Evolutionary conservation across 257 asterid genomes (phyloP).

Genomic region (Lycium barbarum): DNA sequence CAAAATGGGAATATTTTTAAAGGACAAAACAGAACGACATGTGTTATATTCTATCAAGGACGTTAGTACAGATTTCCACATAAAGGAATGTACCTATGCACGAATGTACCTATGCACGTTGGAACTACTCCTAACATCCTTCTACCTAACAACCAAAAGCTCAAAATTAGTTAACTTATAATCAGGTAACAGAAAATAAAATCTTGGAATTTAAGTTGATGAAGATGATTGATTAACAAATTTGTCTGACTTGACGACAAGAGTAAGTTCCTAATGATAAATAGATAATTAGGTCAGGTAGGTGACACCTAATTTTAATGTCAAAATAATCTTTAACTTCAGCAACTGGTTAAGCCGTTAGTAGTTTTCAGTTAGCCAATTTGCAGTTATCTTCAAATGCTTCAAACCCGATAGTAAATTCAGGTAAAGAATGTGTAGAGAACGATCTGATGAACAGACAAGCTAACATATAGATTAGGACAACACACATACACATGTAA

Average conservation of each 20-base stretch:
- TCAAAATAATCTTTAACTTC: slow-evolving; percentile 37
- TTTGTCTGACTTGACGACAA: background rate
- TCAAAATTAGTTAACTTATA: background rate
- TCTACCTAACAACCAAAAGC: background rate
- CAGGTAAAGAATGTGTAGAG: slow-evolving; percentile 33
- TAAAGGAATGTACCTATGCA: background rate
- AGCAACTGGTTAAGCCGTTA: slow-evolving; percentile 56
- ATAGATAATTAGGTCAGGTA: slow-evolving; percentile 49
- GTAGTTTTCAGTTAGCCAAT: slow-evolving; percentile 60
- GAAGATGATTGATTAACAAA: slow-evolving; percentile 23
- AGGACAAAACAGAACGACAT: too few species aligned
- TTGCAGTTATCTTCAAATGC: slow-evolving; percentile 52
- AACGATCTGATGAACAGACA: slow-evolving; percentile 31
- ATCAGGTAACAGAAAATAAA: background rate
- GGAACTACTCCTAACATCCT: background rate
- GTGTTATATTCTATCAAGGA: background rate
- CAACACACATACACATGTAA: slow-evolving; percentile 29
- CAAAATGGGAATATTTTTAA: too few species aligned
- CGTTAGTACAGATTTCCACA: background rate
- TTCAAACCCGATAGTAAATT: slow-evolving; percentile 44
- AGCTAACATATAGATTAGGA: slow-evolving; percentile 32
- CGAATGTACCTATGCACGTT: background rate
- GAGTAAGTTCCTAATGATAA: background rate
- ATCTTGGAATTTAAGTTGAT: background rate
- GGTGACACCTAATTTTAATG: slow-evolving; percentile 41